Evolutionary conservation across 805 yeast species (phyloP).

Genomic region (Monosporozyma yasuniensis): DNA sequence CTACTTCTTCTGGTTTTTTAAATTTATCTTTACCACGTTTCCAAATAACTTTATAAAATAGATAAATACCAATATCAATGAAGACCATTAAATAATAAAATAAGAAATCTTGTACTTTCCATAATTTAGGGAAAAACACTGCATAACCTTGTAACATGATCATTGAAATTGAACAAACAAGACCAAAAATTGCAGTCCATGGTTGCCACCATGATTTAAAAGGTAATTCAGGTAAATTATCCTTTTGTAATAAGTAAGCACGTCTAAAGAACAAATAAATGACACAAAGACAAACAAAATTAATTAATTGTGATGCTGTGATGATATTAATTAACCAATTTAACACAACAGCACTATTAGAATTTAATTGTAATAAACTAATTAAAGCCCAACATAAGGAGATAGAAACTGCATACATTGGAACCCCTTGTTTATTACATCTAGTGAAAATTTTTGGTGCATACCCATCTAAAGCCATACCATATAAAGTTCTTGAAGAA

Average conservation of each 20-base stretch:
- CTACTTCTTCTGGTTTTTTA: slow-evolving; percentile 40
- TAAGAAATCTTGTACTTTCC: slow-evolving; percentile 55
- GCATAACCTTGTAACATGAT: slow-evolving; percentile 57
- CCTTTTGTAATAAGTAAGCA: slow-evolving; percentile 47
- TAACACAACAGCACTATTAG: slow-evolving; percentile 52
- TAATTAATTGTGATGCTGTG: slow-evolving; percentile 59
- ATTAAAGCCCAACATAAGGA: slow-evolving; percentile 53
- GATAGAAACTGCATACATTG: slow-evolving; percentile 46
- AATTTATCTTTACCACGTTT: slow-evolving; percentile 37
- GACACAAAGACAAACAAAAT: slow-evolving; percentile 47
- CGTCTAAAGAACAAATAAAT: slow-evolving; percentile 55
- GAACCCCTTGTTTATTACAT: slow-evolving; percentile 63
- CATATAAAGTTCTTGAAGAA: slow-evolving; percentile 59
- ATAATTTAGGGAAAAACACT: slow-evolving; percentile 57
- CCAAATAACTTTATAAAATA: slow-evolving; percentile 42
- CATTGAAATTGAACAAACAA: slow-evolving; percentile 41
- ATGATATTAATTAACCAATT: slow-evolving; percentile 66
- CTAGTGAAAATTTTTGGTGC: slow-evolving; percentile 60
- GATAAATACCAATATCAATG: slow-evolving; percentile 38
- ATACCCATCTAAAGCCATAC: slow-evolving; percentile 59
- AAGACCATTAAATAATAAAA: slow-evolving; percentile 69
- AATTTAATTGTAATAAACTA: slow-evolving; percentile 55
- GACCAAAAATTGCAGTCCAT: slow-evolving; percentile 43
- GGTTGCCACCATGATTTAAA: slow-evolving; percentile 55
- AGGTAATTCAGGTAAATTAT: slow-evolving; percentile 34